Base-by-base conservation (phyloP, 257 asterid genomes). In the Coffea eugenioides region DNA sequence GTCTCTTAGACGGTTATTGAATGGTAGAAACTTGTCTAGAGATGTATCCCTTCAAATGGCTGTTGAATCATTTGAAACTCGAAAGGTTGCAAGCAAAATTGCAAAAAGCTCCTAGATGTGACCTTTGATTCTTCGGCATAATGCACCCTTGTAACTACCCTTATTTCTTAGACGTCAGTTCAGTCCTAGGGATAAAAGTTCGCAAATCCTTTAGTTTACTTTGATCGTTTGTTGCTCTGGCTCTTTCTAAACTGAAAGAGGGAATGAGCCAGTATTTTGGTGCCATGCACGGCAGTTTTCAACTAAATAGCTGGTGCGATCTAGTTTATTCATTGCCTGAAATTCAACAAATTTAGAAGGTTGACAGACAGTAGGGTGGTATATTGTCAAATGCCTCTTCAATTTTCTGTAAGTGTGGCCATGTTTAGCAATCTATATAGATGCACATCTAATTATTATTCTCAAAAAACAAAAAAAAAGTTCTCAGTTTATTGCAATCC, bases 81-180 rank as follows among this genome's bases (percentile, higher is more conserved):
- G 31, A 31, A 31, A 31, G 31, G 31, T 31, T 31, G 31, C 31
- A 31, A 31, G 31, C 31, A 31, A 31, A 31, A 31, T 31, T 31
- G 31, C 31, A 31, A 31, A 31, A 31, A 31, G 31, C 31, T 31
- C 31, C 31, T 31, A 31, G 31, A 31, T 31, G 31, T 31, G 31
- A 31, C 31, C 31, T 31, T 31, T 31, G 31, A 31, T 31, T 31
- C 31, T 31, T 31, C 31, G 31, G 31, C 81, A 74, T 43, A 88
- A 79, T 73, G 87, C 86, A 31, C 77, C 89, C 9, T 52, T 81
- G 54, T 88, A 89, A 85, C 27, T 43, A 70, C 31, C n/a, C 39
- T 61, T 18, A 36, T 25, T 62, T 41, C n/a, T 45, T 11, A 14
- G 46, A 9, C 12, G 4, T 41, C 25, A 36, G 41, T 23, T 9